Evolutionary conservation across 805 yeast genomes (phyloP), one percentile per base, ranked within the genome.

Genomic region (Pichia phayaonensis): DNA sequence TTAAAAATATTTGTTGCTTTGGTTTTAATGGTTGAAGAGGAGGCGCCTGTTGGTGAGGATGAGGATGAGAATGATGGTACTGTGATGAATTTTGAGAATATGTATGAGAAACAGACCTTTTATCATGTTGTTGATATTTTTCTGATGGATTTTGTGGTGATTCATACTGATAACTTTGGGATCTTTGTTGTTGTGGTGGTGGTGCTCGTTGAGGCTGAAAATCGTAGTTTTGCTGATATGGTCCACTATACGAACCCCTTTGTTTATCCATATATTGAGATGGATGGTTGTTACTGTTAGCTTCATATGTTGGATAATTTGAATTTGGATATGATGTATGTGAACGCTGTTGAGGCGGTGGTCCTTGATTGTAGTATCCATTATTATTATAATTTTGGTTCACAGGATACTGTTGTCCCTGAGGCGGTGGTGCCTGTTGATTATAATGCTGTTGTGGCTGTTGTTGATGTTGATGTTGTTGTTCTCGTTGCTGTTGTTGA

Each of bases 261-360:
- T 31, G 52, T 18, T 27, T 44, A 12, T 49, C 47, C 11, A 40
- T 21, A 11, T 26, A 42, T 22, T 45, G 45, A 29, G 38, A 44
- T 18, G 23, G 40, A 3, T 36, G 39, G 20, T 46, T 38, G 20
- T 45, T 8, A 8, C n/a, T 34, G 8, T 2, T n/a, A 34, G 8
- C 13, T 29, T 29, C 40, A 31, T 40, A 31, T 8, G 10, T 46
- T 34, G 38, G 29, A 52, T 16, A 42, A 22, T 26, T 45, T n/a
- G 43, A 12, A 18, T 45, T 39, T 13, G 46, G 53, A 18, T 46
- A 45, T 13, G 22, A 52, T 21, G 34, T 52, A 26, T 45, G 49
- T 26, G 42, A 46, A 8, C 26, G 48, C 23, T 44, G 46, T n/a
- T 16, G 38, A 15, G n/a, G 20, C n/a, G 38, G 20, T 29, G 39